A percentile compares a stretch with the other conserved stretches of the same genome.
phyloP scores from a whole-genome alignment of 257 asterid species.

The Solanum appendiculatum region DNA sequence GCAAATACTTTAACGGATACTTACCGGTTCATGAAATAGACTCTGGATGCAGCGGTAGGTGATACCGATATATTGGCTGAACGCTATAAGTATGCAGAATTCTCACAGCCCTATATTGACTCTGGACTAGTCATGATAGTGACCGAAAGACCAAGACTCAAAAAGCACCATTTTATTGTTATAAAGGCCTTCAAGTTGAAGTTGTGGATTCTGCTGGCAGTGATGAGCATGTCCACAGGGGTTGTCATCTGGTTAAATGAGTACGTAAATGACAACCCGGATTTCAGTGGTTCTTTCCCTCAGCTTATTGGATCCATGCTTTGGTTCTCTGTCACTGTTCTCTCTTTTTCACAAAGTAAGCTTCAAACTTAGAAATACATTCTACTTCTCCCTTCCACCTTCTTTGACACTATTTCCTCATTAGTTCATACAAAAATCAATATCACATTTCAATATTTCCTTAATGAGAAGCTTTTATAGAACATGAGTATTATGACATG shows the following conservation, averaged over 20 bases:
- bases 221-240: conserved; percentile 27
- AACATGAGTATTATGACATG: not conserved
- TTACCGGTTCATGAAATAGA: conserved; percentile 12
- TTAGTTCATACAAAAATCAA: not conserved
- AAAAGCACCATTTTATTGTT: conserved; percentile 14
- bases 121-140: conserved; percentile 62
- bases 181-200: conserved; percentile 33
- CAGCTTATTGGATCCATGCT: conserved; percentile 28
- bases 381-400: not conserved
- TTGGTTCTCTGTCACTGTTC: conserved; percentile 58
- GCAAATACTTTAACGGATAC: not conserved
- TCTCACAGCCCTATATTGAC: conserved; percentile 56
- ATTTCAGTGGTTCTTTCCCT: conserved; percentile 20
- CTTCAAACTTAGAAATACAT: not conserved
- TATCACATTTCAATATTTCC: not conserved
- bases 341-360: conserved; percentile 48
- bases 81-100: conserved; percentile 32
- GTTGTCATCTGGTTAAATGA: conserved; percentile 45
- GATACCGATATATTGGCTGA: conserved; percentile 51
- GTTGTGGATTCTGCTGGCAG: conserved; percentile 39
- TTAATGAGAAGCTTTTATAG: not conserved
- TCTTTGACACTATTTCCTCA: not conserved
- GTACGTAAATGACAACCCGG: conserved; percentile 28
- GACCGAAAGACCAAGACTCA: conserved; percentile 20
- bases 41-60: conserved; percentile 57